Base-by-base conservation (phyloP, 495 filamentous ascomycete genomes). In the Aspergillus sclerotiicarbonarius region DNA sequence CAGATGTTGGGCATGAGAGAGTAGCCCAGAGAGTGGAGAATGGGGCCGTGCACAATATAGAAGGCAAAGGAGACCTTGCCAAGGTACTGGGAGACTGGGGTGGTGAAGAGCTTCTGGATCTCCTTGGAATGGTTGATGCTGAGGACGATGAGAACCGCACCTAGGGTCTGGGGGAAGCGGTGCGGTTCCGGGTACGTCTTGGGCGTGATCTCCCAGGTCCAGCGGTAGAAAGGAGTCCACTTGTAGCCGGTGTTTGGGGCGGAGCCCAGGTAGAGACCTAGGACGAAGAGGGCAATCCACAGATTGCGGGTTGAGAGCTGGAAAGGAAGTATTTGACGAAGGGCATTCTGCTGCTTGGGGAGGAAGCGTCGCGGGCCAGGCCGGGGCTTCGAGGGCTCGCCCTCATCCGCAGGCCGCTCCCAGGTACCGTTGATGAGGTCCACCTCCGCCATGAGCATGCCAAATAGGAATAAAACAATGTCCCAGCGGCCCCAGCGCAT, bases 1-100 rank as follows among this genome's bases (percentile, higher is more conserved):
- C 82, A 84, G 57, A 85, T 77, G 31, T 74, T 79, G 31, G 74
- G 71, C 68, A 85, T 72, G 49, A 85, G 63, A 0, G 68, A 62
- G 51, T 76, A 78, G 33, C 80, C 78, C 51, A 82, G 70, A 0
- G 76, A 71, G 51, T 75, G 75, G 2, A 85, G 71, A 18, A 85
- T 77, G 3, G 82, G 82, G 6, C 83, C 84, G 58, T 89, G 86
- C 15, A 87, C 80, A 43, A 89, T 76, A 54, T 89, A 89, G 16
- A 89, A 80, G 10, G 82, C 76, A 61, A 78, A 89, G 0, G 83
- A 86, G 45, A 89, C 77, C 21, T 80, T 77, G 39, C 84, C 85
- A 13, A 84, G 76, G 62, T 88, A 88, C 62, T 85, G 85, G 19
- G 83, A 82, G 0, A 87, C 46, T 0, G 71, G 65, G 41, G 79